These are phyloP conservation scores for Cubamyces lactineus DNA, from an alignment of 768 basidiomycete species.

Conservation along the genomic window DNA sequence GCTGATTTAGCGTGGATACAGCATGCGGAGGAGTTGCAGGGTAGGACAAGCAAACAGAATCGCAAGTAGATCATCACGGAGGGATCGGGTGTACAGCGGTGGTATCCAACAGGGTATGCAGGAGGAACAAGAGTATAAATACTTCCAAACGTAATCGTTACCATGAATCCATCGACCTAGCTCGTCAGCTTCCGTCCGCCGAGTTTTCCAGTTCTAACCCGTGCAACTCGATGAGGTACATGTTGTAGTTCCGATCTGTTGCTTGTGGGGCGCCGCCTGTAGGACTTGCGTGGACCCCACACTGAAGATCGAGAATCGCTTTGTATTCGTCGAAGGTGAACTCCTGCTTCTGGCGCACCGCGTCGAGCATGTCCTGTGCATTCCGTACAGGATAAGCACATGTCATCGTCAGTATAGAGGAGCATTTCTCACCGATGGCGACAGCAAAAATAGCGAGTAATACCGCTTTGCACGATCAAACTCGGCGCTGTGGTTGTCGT, in stretches of 20 bases:
- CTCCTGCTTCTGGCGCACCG: conserved; percentile 58
- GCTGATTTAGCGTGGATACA: conserved; percentile 43
- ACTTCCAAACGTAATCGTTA: conserved; percentile 14
- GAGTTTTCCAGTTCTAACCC: conserved; percentile 64
- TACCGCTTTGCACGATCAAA: conserved; percentile 80
- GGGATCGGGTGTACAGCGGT: conserved; percentile 25
- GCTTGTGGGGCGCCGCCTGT: conserved; percentile 56
- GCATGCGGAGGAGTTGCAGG: conserved; percentile 18
- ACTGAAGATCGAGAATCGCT: conserved; percentile 86
- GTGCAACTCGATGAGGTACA: conserved; percentile 90
- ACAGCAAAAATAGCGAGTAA: conserved; percentile 74
- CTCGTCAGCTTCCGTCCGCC: conserved; percentile 37
- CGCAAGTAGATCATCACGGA: background rate
- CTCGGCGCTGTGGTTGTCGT: conserved; percentile 61
- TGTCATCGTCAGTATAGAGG: background rate
- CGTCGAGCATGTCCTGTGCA: conserved; percentile 73
- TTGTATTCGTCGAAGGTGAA: conserved; percentile 95
- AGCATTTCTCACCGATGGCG: conserved; percentile 64
- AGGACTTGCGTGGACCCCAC: conserved; percentile 72
- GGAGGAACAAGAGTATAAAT: conserved; percentile 25
- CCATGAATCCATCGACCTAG: background rate
- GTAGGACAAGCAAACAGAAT: conserved; percentile 5
- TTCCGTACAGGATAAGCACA: too few species aligned
- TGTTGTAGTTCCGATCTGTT: conserved; percentile 74
- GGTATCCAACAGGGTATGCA: conserved; percentile 23